Base-by-base conservation (phyloP, 1,284 basidiomycete genomes). In the Tilletiopsis washingtonensis region DNA sequence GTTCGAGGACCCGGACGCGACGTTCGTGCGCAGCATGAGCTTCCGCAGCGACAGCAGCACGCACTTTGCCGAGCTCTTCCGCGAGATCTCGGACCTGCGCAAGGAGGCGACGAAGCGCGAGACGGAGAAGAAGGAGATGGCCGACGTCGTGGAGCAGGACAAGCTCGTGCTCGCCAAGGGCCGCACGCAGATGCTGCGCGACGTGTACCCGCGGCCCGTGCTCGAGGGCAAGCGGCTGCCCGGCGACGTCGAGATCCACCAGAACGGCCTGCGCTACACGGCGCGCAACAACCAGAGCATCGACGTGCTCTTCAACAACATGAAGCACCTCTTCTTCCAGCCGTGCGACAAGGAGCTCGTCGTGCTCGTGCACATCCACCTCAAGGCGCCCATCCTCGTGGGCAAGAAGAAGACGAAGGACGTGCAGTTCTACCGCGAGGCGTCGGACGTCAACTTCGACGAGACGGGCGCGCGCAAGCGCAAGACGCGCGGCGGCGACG, bases 351-450 rank as follows among this genome's bases (percentile, higher is more conserved):
- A 90, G 65, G 94, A 99, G 75, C 78, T 98, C 40, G 81, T 97
- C 53, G 93, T 96, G 45, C 85, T 98, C 53, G 82, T 97, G 27
- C 94, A 98, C 73, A 76, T 96, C 48, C 89, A 98, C 74, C 80
- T 98, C 55, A 94, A 84, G 75, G 83, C 90, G 2, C 94, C 94
- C 3, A 98, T 98, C 74, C 91, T 98, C 81, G 86, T 98, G 62
- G 93, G 94, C 57, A 98, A 98, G 80, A 93, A 91, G 77, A 98
- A 98, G 76, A 85, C 91, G 17, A 87, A 86, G 84, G 94, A 99
- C 73, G 83, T 98, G 7, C 94, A 98, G 81, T 97, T 98, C 76
- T 94, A 88, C 78, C 87, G 94, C 21, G 94, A 99, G 77, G 94
- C 91, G 2, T 88, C 89, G 0, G 94, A 99, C 68, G 90, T 93